A percentile compares a stretch with the other conserved stretches of the same genome.
These are phyloP conservation scores for Fusarium compactum DNA, from an alignment of 2,329 filamentous ascomycete species.

Conservation along the genomic window DNA sequence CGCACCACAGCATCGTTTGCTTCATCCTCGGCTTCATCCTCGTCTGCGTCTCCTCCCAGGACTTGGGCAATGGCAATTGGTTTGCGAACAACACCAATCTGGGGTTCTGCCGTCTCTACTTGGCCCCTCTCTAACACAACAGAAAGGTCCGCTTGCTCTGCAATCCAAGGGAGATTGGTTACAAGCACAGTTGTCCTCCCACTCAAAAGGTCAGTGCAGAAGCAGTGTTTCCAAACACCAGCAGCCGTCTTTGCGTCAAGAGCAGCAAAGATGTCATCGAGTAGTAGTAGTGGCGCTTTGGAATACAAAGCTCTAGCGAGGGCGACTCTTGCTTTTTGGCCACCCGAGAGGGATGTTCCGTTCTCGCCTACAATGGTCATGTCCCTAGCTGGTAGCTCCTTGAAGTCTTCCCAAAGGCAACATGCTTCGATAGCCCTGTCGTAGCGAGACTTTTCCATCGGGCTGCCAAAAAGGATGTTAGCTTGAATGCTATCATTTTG, in stretches of 20 bases:
- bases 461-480: slow-evolving; percentile 67
- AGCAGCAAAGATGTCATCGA: slow-evolving; percentile 71
- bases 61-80: slow-evolving; percentile 59
- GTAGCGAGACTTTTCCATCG: slow-evolving; percentile 66
- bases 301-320: slow-evolving; percentile 70
- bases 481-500: slow-evolving; percentile 67
- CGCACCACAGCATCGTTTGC: slow-evolving; percentile 41
- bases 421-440: slow-evolving; percentile 67
- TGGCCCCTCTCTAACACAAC: slow-evolving; percentile 61
- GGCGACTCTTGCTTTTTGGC: slow-evolving; percentile 68
- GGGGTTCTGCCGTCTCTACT: slow-evolving; percentile 56
- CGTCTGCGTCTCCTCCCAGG: slow-evolving; percentile 52
- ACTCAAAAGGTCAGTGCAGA: slow-evolving; percentile 66
- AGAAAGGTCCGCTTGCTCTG: slow-evolving; percentile 62
- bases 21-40: slow-evolving; percentile 52
- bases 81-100: slow-evolving; percentile 60
- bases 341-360: slow-evolving; percentile 67
- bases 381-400: slow-evolving; percentile 63
- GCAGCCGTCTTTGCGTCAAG: slow-evolving; percentile 70
- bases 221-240: slow-evolving; percentile 67
- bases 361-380: slow-evolving; percentile 66
- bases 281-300: slow-evolving; percentile 64
- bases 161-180: slow-evolving; percentile 67
- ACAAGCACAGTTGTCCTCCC: slow-evolving; percentile 68
- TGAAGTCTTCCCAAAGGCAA: slow-evolving; percentile 63